phyloP scores from a whole-genome alignment of 805 yeast genomes.

The Komagataella ulmi region DNA sequence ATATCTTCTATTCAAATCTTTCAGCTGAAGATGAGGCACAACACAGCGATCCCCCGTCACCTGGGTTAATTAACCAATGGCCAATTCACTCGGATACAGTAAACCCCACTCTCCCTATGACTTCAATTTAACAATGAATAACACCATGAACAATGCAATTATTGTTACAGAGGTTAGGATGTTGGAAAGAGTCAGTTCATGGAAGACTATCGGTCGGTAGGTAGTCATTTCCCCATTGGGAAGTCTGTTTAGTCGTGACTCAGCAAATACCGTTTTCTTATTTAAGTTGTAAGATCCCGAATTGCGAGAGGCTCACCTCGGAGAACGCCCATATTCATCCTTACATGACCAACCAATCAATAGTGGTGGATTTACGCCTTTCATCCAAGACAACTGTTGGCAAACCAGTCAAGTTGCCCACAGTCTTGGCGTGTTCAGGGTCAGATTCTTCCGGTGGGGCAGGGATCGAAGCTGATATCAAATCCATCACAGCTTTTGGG shows the following conservation, averaged over 20 bases:
- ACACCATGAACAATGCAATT: neutral
- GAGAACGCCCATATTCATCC: neutral
- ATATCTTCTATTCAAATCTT: too few relatives aligned
- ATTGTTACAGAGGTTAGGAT: neutral
- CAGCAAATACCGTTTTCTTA: neutral
- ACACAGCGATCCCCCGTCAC: too few relatives aligned
- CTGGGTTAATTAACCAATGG: too few relatives aligned
- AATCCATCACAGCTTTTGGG: constrained; percentile 66
- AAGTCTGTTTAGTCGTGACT: neutral
- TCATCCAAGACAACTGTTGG: neutral
- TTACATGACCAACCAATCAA: constrained; percentile 1
- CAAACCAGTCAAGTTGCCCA: constrained; percentile 12
- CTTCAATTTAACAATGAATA: neutral
- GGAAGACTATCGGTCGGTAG: neutral
- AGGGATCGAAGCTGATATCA: constrained; percentile 84
- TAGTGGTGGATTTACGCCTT: neutral
- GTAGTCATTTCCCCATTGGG: neutral
- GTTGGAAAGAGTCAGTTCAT: neutral
- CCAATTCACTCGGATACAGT: too few relatives aligned
- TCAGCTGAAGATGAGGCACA: too few relatives aligned
- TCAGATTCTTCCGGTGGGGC: constrained; percentile 89
- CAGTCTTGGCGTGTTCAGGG: constrained; percentile 48
- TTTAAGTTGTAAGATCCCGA: neutral
- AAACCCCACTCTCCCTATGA: neutral
- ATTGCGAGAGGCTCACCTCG: neutral